Conservation (phyloP, 208 protist genomes). For the Porcisia hertigi region DNA sequence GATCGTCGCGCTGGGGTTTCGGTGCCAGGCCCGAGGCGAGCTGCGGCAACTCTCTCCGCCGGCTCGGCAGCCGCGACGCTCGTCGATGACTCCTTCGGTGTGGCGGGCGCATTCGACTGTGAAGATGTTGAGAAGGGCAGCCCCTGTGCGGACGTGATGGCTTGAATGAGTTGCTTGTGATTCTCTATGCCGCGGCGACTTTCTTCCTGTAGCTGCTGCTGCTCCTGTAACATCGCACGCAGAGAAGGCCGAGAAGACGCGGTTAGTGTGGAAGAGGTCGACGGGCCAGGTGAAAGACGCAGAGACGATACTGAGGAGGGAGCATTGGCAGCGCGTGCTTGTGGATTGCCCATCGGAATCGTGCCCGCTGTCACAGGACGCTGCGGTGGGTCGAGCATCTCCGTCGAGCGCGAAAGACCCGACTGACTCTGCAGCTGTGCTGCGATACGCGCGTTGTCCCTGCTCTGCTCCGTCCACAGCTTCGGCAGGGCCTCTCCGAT, state of each 20-base stretch:
- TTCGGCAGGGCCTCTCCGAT: constrained; percentile 2
- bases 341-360: neutral
- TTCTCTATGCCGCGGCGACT: constrained; percentile 30
- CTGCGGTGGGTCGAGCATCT: neutral
- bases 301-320: neutral
- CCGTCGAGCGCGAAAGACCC: constrained; percentile 19
- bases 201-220: constrained; percentile 52
- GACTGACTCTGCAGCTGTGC: constrained; percentile 24
- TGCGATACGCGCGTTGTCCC: constrained; percentile 33
- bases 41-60: neutral
- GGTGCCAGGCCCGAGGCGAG: neutral
- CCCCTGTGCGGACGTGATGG: neutral
- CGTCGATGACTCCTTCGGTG: constrained; percentile 4
- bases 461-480: constrained; percentile 34
- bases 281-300: neutral
- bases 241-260: constrained; percentile 26
- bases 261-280: neutral
- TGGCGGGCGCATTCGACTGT: neutral
- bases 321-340: neutral
- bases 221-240: constrained; percentile 66
- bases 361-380: neutral
- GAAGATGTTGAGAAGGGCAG: constrained; percentile 1
- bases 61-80: neutral
- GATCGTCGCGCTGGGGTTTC: neutral
- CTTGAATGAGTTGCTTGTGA: constrained; percentile 53